These are phyloP conservation scores for Coelastrella sp. DNA, from an alignment of 139 green algal genomes.

Conservation along the genomic window DNA sequence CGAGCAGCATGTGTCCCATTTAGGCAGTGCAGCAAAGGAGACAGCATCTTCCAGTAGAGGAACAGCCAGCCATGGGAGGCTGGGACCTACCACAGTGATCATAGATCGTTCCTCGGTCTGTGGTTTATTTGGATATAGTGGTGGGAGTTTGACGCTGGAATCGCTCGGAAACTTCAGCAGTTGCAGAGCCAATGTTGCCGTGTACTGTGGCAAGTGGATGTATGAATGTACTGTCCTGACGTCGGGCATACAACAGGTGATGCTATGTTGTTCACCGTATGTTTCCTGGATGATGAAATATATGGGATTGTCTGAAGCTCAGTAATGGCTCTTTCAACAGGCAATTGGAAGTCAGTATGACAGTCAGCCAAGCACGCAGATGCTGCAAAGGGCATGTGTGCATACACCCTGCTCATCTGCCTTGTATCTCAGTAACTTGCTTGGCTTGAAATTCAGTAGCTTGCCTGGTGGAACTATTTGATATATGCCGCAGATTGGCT, in stretches of 20 bases:
- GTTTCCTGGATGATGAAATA: no score
- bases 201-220: slow-evolving; percentile 86
- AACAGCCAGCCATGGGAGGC: slow-evolving; percentile 28
- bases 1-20: neutral
- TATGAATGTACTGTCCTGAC: slow-evolving; percentile 90
- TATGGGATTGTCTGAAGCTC: no score
- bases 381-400: no score
- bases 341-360: no score
- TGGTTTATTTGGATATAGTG: neutral
- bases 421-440: no score
- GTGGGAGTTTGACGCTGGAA: slow-evolving; percentile 50
- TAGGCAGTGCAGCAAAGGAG: neutral
- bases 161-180: slow-evolving; percentile 80
- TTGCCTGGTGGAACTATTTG: no score
- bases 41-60: neutral
- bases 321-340: no score
- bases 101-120: slow-evolving; percentile 33
- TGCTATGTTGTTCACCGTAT: neutral
- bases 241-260: slow-evolving; percentile 81
- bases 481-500: slow-evolving; percentile 85
- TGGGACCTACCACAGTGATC: slow-evolving; percentile 47
- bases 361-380: no score
- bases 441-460: no score
- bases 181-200: slow-evolving; percentile 76
- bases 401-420: no score